These are phyloP conservation scores for Cenococcum geophilum DNA, from an alignment of 495 filamentous ascomycete species.

Conservation along the genomic window DNA sequence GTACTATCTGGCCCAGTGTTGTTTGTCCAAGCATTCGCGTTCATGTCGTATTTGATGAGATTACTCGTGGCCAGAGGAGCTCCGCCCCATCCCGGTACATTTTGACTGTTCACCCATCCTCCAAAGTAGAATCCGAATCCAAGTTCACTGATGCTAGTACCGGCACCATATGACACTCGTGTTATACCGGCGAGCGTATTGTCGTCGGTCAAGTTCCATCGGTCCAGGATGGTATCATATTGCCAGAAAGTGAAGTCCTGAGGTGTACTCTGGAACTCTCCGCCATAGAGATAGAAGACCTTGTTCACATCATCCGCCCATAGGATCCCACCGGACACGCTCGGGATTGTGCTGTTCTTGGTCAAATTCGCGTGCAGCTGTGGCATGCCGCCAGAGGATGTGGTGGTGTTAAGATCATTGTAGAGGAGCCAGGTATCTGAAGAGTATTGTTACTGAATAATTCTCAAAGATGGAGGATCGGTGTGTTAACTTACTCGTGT, in stretches of 20 bases:
- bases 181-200: constrained; percentile 25
- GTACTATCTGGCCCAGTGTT: constrained; percentile 42
- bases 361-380: constrained; percentile 46
- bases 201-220: constrained; percentile 39
- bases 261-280: constrained; percentile 43
- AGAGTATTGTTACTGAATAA: not conserved
- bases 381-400: constrained; percentile 42
- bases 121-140: constrained; percentile 45
- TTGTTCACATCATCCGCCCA: constrained; percentile 52
- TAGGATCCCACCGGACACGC: constrained; percentile 42
- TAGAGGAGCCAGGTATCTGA: constrained; percentile 44
- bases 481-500: constrained; percentile 38
- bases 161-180: constrained; percentile 38
- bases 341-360: constrained; percentile 46
- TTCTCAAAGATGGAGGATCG: not conserved
- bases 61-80: constrained; percentile 37
- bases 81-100: constrained; percentile 43
- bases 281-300: constrained; percentile 49
- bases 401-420: constrained; percentile 44
- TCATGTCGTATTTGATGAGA: constrained; percentile 46
- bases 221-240: constrained; percentile 44
- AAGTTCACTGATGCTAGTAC: constrained; percentile 34
- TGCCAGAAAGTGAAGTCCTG: constrained; percentile 39
- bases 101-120: constrained; percentile 45
- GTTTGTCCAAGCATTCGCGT: constrained; percentile 40